A percentile compares a stretch with the other conserved stretches of the same genome.
Evolutionary conservation across 108 stramenopile genomes (phyloP).

Genomic region (Licmophora abbreviata): DNA sequence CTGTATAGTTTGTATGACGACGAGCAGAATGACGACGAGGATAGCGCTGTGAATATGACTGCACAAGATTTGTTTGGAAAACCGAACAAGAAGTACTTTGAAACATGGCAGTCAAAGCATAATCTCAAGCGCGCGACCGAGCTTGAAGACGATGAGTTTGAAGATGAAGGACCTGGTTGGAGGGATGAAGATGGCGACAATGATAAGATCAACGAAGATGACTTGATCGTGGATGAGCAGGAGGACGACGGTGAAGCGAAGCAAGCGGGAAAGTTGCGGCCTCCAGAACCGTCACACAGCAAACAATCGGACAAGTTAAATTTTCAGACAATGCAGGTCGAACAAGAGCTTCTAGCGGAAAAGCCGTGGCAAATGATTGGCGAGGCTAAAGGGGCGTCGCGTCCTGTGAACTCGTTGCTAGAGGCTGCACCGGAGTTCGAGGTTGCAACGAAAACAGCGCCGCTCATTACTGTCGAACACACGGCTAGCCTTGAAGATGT

Average conservation of each 20-base stretch:
- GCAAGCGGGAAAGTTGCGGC: slow-evolving; percentile 3
- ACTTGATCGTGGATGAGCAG: slow-evolving; percentile 20
- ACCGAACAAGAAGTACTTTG: slow-evolving; percentile 45
- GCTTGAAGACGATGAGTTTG: slow-evolving; percentile 46
- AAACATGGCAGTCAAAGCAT: slow-evolving; percentile 23
- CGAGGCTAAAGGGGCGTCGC: slow-evolving; percentile 65
- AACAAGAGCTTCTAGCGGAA: slow-evolving; percentile 88
- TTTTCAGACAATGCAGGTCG: slow-evolving; percentile 79
- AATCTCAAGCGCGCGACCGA: slow-evolving; percentile 79
- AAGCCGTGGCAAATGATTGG: slow-evolving; percentile 96
- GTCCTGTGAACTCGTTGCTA: slow-evolving; percentile 88
- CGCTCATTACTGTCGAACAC: slow-evolving; percentile 84
- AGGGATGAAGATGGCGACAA: slow-evolving; percentile 21
- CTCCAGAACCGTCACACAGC: not conserved
- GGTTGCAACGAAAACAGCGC: slow-evolving; percentile 80
- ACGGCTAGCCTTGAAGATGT: slow-evolving; percentile 82
- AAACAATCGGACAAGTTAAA: slow-evolving; percentile 20
- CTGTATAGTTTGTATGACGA: slow-evolving; percentile 53
- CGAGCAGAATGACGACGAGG: slow-evolving; percentile 24
- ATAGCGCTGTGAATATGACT: slow-evolving; percentile 56
- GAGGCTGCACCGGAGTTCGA: slow-evolving; percentile 95
- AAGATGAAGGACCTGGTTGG: slow-evolving; percentile 25
- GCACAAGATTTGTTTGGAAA: slow-evolving; percentile 82
- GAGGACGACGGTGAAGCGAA: slow-evolving; percentile 11
- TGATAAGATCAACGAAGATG: slow-evolving; percentile 27